Conservation (phyloP, 345 rosid species). For the Carallia brachiata region DNA sequence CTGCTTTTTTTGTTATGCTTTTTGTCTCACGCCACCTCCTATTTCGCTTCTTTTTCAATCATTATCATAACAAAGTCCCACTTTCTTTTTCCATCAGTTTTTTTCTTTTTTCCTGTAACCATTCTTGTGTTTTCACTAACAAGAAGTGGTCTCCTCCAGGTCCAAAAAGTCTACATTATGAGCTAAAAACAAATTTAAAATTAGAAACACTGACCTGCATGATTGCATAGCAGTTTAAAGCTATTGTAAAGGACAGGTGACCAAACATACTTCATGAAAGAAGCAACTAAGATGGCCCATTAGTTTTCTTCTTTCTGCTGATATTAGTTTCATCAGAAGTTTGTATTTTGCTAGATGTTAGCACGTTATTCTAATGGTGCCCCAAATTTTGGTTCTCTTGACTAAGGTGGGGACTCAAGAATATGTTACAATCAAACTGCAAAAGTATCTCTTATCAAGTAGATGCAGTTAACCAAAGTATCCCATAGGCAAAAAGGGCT, state of each 20-base stretch:
- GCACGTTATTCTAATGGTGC: neutral
- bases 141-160: neutral
- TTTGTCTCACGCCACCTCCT: neutral
- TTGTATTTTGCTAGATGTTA: neutral
- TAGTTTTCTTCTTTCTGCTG: slow-evolving; percentile 6
- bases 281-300: slow-evolving; percentile 10
- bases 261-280: slow-evolving; percentile 11
- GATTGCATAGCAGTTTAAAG: slow-evolving; percentile 7
- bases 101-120: neutral
- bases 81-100: neutral
- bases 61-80: slow-evolving; percentile 19
- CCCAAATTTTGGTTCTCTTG: neutral
- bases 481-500: no score
- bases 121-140: neutral
- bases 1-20: no score
- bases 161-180: neutral
- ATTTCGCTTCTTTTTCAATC: slow-evolving; percentile 31
- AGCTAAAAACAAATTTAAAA: neutral
- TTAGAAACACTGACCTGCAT: neutral
- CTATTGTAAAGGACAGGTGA: slow-evolving; percentile 9
- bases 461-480: neutral
- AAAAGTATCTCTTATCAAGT: slow-evolving; percentile 4
- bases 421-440: neutral
- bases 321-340: slow-evolving; percentile 3
- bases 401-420: neutral